A percentile compares a stretch with the other conserved stretches of the same genome.
Evolutionary conservation across 305 asterid genomes (phyloP).

Genomic region (Fraxinus latifolia): DNA sequence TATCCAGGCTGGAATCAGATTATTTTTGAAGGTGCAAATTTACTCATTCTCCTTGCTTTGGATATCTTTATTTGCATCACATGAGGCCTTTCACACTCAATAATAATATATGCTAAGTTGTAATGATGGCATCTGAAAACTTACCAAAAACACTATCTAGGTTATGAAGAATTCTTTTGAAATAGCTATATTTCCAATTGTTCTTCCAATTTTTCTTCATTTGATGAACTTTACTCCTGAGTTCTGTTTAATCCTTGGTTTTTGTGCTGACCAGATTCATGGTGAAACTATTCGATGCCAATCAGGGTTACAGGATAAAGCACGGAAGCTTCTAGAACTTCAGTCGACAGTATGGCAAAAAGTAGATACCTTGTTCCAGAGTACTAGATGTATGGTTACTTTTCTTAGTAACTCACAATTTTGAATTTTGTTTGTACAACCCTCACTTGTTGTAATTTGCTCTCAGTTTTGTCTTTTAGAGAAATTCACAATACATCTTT

Average conservation of each 20-base stretch:
- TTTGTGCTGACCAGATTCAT: conserved; percentile 56
- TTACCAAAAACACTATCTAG: background rate
- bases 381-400: conserved; percentile 73
- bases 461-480: conserved; percentile 17
- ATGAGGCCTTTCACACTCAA: background rate
- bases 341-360: conserved; percentile 80
- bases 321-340: conserved; percentile 57
- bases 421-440: conserved; percentile 32
- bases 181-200: background rate
- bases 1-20: conserved; percentile 73
- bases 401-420: conserved; percentile 84
- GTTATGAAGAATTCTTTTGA: background rate
- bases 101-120: background rate
- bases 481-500: background rate
- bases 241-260: background rate
- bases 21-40: conserved; percentile 69
- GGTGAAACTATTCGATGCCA: conserved; percentile 75
- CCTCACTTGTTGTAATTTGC: conserved; percentile 16
- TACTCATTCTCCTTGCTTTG: conserved; percentile 5
- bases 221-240: background rate
- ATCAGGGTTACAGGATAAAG: conserved; percentile 59
- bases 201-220: background rate
- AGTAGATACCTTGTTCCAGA: conserved; percentile 72
- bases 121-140: background rate
- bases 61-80: background rate